A percentile compares a stretch with the other conserved stretches of the same genome.
Conservation (phyloP, 768 basidiomycete species). For the Sistotremastrum suecicum region DNA sequence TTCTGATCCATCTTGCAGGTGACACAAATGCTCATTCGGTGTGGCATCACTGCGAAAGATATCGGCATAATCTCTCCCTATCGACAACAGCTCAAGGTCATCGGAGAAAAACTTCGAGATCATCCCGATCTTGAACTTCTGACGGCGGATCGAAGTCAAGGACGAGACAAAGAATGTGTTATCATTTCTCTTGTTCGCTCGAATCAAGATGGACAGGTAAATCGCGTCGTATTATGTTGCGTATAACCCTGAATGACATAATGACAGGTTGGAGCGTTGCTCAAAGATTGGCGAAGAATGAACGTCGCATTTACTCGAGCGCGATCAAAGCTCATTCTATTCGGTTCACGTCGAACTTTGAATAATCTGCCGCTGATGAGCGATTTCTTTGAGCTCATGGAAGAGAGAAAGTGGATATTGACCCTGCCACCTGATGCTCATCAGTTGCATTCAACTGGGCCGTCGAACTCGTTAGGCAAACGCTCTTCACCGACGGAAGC, state of each 20-base stretch:
- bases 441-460: slow-evolving; percentile 22
- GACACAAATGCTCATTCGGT: slow-evolving; percentile 43
- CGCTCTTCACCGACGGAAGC: neutral
- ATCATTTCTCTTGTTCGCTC: slow-evolving; percentile 87
- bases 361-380: slow-evolving; percentile 41
- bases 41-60: slow-evolving; percentile 54
- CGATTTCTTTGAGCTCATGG: slow-evolving; percentile 71
- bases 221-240: slow-evolving; percentile 14
- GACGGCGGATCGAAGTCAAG: slow-evolving; percentile 89
- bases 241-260: neutral
- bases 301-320: slow-evolving; percentile 97
- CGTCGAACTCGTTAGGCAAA: neutral
- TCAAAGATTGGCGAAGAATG: slow-evolving; percentile 92
- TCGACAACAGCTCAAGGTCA: slow-evolving; percentile 87
- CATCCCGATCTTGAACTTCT: slow-evolving; percentile 61
- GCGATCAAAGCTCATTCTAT: slow-evolving; percentile 75
- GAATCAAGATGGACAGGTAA: slow-evolving; percentile 61
- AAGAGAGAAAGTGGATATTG: slow-evolving; percentile 57
- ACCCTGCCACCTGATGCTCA: slow-evolving; percentile 41
- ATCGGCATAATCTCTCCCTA: slow-evolving; percentile 88
- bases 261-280: slow-evolving; percentile 71
- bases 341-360: slow-evolving; percentile 79
- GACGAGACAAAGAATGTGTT: slow-evolving; percentile 90
- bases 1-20: slow-evolving; percentile 45
- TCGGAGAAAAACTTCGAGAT: slow-evolving; percentile 47